A percentile compares a stretch with the other conserved stretches of the same genome.
Evolutionary conservation across 768 basidiomycete species (phyloP).

Genomic region (Tylopilus subfusipes): DNA sequence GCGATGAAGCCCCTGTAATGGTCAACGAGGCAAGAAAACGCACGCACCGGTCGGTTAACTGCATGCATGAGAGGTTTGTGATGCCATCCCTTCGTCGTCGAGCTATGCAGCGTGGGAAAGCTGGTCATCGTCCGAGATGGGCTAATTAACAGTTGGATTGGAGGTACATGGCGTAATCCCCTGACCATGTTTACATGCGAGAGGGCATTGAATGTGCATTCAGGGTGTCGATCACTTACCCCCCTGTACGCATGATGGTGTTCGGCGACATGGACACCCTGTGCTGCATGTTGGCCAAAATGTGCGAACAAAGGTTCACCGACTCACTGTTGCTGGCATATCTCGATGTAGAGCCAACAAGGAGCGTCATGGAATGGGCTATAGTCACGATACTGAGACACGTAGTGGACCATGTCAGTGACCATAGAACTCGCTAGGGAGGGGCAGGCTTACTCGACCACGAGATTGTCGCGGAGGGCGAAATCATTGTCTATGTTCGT

Average conservation of each 20-base stretch:
- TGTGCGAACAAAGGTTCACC: neutral
- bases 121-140: neutral
- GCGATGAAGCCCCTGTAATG: neutral
- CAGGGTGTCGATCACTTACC: neutral
- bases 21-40: constrained; percentile 1
- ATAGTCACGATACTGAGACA: neutral
- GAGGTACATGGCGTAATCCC: neutral
- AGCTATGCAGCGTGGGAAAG: neutral
- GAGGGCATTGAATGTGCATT: neutral
- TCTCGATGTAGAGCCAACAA: constrained; percentile 3
- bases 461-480: neutral
- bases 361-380: no score
- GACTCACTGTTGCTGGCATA: neutral
- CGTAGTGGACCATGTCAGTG: neutral
- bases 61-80: neutral
- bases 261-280: neutral
- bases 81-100: neutral
- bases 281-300: neutral
- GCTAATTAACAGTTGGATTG: neutral
- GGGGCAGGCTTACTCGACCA: constrained; percentile 9
- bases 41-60: constrained; percentile 1
- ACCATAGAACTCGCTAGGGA: neutral
- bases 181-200: neutral
- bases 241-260: neutral
- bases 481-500: no score